Conservation (phyloP, 345 rosid genomes). For the Euphorbia lathyris region DNA sequence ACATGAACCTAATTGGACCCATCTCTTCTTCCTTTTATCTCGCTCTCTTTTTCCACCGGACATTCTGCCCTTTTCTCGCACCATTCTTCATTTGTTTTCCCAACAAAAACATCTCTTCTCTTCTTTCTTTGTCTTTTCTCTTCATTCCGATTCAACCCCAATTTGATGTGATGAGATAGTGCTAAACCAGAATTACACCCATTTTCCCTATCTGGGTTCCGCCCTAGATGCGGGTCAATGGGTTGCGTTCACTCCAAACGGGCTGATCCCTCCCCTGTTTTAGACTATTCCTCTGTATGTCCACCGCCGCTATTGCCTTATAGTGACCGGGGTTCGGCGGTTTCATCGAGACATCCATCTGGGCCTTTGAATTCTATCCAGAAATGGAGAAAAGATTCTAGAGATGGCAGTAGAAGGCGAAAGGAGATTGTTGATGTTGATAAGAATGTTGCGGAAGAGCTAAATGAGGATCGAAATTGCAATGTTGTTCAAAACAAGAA, state of each 20-base stretch:
- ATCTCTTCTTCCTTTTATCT: slow-evolving; percentile 34
- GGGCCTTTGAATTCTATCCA: slow-evolving; percentile 20
- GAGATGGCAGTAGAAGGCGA: slow-evolving; percentile 4
- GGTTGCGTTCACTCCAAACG: slow-evolving; percentile 72
- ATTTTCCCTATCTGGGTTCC: slow-evolving; percentile 52
- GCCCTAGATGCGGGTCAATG: slow-evolving; percentile 53
- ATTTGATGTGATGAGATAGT: slow-evolving; percentile 39
- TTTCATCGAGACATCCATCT: slow-evolving; percentile 31
- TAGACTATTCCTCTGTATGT: neutral
- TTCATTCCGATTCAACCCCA: neutral
- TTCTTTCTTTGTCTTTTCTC: slow-evolving; percentile 13
- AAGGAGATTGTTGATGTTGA: neutral
- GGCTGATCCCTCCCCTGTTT: slow-evolving; percentile 43
- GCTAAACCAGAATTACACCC: slow-evolving; percentile 33
- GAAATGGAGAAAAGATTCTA: slow-evolving; percentile 2
- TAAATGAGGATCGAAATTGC: slow-evolving; percentile 21
- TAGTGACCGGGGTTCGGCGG: slow-evolving; percentile 7
- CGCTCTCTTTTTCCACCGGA: slow-evolving; percentile 14
- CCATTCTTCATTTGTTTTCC: no score
- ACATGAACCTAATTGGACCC: slow-evolving; percentile 44
- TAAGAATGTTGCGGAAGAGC: slow-evolving; percentile 21
- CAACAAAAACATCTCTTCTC: neutral
- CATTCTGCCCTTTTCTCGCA: slow-evolving; percentile 48
- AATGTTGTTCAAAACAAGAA: slow-evolving; percentile 5
- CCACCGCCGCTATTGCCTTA: slow-evolving; percentile 14